Evolutionary conservation across 176 grass and related monocot species (phyloP).

Genomic region (Bolboschoenus planiculmis): DNA sequence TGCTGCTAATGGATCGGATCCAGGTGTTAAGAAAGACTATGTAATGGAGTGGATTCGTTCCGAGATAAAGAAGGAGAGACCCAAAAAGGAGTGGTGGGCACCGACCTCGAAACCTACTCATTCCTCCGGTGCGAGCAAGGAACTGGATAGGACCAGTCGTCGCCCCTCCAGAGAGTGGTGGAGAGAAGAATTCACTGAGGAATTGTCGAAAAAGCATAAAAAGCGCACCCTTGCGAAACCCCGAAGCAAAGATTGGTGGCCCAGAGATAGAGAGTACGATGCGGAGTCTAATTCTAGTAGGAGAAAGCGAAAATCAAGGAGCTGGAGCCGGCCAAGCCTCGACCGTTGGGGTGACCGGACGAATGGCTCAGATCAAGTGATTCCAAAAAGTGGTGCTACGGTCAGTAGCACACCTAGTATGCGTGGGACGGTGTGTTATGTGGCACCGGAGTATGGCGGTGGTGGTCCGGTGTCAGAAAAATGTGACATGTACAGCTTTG

Average conservation of each 20-base stretch:
- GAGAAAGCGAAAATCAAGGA: conserved; percentile 55
- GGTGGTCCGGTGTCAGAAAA: conserved; percentile 84
- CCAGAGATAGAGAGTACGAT: conserved; percentile 53
- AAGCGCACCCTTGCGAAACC: conserved; percentile 45
- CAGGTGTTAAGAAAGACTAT: conserved; percentile 68
- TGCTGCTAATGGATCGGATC: not conserved
- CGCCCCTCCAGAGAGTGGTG: conserved; percentile 67
- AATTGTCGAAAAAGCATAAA: conserved; percentile 84
- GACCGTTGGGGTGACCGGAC: conserved; percentile 59
- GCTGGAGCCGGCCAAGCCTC: conserved; percentile 54
- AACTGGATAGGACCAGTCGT: conserved; percentile 42
- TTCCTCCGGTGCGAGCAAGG: conserved; percentile 36
- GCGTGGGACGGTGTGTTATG: conserved; percentile 96
- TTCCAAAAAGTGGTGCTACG: conserved; percentile 61
- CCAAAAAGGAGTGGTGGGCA: conserved; percentile 64
- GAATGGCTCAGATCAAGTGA: conserved; percentile 54
- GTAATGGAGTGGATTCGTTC: conserved; percentile 98
- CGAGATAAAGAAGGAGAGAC: conserved; percentile 93
- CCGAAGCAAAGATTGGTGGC: conserved; percentile 71
- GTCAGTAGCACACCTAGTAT: conserved; percentile 92
- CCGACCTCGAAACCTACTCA: conserved; percentile 26
- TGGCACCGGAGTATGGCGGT: conserved; percentile 73
- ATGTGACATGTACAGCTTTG: conserved; percentile 96
- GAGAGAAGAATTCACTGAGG: conserved; percentile 92
- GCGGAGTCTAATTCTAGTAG: conserved; percentile 49